Conservation (phyloP, 306 rosid genomes). For the Vicia sativa region DNA sequence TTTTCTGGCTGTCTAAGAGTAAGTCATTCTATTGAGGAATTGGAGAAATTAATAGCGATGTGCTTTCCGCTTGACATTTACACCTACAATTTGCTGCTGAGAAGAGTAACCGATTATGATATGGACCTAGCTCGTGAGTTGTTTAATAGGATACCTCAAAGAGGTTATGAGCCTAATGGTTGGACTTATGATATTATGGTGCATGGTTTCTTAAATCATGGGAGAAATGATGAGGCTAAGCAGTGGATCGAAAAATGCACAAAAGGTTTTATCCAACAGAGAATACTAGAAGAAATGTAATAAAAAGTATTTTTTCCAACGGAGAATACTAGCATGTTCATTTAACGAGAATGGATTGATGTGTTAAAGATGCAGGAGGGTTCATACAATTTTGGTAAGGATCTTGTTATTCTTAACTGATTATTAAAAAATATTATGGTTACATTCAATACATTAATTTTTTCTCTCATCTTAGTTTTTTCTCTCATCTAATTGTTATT, state of each 20-base stretch:
- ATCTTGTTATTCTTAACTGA: conserved; percentile 18
- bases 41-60: conserved; percentile 60
- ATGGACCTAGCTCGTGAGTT: conserved; percentile 58
- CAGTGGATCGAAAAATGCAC: conserved; percentile 56
- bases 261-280: conserved; percentile 49
- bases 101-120: conserved; percentile 45
- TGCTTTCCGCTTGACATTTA: conserved; percentile 67
- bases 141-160: conserved; percentile 54
- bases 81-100: conserved; percentile 76
- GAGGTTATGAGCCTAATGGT: conserved; percentile 66
- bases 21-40: conserved; percentile 40
- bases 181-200: conserved; percentile 68
- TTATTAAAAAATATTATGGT: conserved; percentile 20
- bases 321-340: conserved; percentile 13
- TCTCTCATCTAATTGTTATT: not conserved
- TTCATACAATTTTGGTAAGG: conserved; percentile 47
- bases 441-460: conserved; percentile 34
- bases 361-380: conserved; percentile 33
- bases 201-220: conserved; percentile 57
- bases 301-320: conserved; percentile 49
- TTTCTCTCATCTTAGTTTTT: conserved; percentile 6
- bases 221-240: conserved; percentile 57
- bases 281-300: conserved; percentile 28
- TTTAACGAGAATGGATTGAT: conserved; percentile 28
- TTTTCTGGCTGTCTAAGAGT: conserved; percentile 59